A percentile compares a stretch with the other conserved stretches of the same genome.
These are phyloP conservation scores for Orbilia oligospora DNA, from an alignment of 2,329 filamentous ascomycete genomes.

Conservation along the genomic window DNA sequence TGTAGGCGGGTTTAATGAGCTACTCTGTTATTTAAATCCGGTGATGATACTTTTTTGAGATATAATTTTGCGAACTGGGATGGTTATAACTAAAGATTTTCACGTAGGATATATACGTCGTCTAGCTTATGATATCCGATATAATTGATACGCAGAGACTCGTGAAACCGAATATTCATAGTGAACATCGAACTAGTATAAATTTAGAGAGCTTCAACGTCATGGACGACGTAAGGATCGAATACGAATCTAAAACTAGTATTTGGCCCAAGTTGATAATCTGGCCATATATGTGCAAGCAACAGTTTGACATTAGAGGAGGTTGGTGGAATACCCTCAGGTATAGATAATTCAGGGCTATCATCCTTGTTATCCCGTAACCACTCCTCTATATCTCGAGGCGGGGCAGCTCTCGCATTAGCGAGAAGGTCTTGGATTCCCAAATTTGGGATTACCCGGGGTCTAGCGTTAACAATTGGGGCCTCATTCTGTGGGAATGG, in stretches of 20 bases:
- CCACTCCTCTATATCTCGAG: slow-evolving; percentile 6
- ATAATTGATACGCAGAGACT: too few relatives aligned
- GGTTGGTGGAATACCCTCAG: background rate
- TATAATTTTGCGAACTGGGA: too few relatives aligned
- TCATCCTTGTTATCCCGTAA: background rate
- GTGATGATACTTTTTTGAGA: too few relatives aligned
- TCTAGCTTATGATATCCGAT: too few relatives aligned
- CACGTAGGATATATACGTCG: too few relatives aligned
- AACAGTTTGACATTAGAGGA: slow-evolving; percentile 3
- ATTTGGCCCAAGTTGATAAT: background rate
- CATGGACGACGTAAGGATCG: slow-evolving; percentile 26
- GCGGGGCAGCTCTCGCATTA: background rate
- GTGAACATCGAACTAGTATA: too few relatives aligned
- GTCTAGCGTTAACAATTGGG: background rate
- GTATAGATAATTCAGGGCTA: background rate
- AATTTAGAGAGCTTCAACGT: background rate
- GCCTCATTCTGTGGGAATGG: background rate
- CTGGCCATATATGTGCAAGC: slow-evolving; percentile 1
- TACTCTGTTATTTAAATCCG: too few relatives aligned
- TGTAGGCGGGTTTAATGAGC: too few relatives aligned
- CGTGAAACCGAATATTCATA: too few relatives aligned
- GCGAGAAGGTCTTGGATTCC: slow-evolving; percentile 20
- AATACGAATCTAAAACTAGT: slow-evolving; percentile 40
- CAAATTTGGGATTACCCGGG: background rate
- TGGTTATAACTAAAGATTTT: too few relatives aligned